phyloP scores from a whole-genome alignment of 495 filamentous ascomycete species.

The Penicillium manginii region DNA sequence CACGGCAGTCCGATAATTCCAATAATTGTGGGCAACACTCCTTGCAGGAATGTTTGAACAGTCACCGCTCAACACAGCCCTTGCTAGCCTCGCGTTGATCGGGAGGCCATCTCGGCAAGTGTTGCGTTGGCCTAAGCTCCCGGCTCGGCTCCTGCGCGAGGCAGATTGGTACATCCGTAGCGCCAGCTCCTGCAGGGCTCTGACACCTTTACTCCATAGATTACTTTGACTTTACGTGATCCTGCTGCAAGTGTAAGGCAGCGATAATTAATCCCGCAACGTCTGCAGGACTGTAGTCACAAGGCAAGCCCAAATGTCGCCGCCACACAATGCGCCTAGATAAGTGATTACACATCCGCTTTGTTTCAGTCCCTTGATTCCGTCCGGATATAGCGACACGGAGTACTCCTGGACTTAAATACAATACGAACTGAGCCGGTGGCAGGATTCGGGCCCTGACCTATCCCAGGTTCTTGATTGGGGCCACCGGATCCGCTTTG shows the following conservation, averaged over 20 bases:
- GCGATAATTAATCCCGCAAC: constrained; percentile 2
- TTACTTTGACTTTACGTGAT: neutral
- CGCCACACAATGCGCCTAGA: too few relatives aligned
- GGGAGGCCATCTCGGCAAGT: constrained; percentile 21
- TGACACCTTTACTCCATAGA: neutral
- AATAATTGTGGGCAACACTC: too few relatives aligned
- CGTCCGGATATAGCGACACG: too few relatives aligned
- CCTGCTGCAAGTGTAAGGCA: neutral
- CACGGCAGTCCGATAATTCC: too few relatives aligned
- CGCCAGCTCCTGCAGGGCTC: constrained; percentile 2
- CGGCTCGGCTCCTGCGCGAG: constrained; percentile 17
- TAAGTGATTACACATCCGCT: too few relatives aligned
- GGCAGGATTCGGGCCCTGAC: constrained; percentile 18
- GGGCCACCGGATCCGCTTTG: constrained; percentile 13
- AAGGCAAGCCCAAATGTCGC: neutral
- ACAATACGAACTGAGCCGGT: neutral
- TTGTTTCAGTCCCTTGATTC: too few relatives aligned
- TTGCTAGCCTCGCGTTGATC: constrained; percentile 9
- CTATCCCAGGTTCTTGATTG: constrained; percentile 22
- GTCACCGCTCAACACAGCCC: neutral
- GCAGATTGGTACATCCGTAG: constrained; percentile 1
- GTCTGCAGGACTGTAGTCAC: neutral
- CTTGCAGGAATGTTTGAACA: too few relatives aligned
- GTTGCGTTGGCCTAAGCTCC: constrained; percentile 7
- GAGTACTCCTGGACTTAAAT: neutral